Conservation (phyloP, 202 grass and related monocot genomes). For the Digitaria exilis region DNA sequence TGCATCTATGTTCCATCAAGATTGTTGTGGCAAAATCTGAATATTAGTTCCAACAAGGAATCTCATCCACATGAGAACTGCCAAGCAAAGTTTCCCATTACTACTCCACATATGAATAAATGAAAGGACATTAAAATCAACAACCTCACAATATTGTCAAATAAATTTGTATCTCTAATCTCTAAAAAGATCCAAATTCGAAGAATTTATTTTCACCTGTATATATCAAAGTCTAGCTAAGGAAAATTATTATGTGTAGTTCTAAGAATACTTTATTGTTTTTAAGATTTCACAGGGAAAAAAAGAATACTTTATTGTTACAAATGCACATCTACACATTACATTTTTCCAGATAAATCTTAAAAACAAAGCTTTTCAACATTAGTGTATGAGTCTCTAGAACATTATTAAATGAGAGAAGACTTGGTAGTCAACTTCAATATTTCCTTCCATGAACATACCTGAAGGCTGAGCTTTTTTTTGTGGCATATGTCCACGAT, state of each 20-base stretch:
- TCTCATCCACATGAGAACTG: background rate
- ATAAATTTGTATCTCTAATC: background rate
- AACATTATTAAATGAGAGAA: too few species aligned
- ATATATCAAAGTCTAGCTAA: background rate
- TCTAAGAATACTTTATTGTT: background rate
- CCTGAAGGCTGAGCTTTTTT: background rate
- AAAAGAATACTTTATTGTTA: background rate
- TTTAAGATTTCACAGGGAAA: too few species aligned
- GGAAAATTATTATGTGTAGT: background rate
- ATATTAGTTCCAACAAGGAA: too few species aligned
- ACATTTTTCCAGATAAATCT: background rate
- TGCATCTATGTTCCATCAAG: background rate
- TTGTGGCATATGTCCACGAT: background rate
- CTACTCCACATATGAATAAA: background rate
- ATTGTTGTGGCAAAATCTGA: background rate
- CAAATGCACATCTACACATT: background rate
- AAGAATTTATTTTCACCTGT: background rate
- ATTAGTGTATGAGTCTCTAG: background rate
- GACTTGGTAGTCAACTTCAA: background rate
- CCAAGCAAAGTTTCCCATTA: background rate
- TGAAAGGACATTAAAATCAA: background rate
- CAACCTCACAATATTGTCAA: background rate
- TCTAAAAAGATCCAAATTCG: background rate
- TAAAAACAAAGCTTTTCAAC: too few species aligned
- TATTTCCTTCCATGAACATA: background rate